These are phyloP conservation scores for Exophiala oligosperma DNA, from an alignment of 2,329 filamentous ascomycete genomes.

Conservation along the genomic window DNA sequence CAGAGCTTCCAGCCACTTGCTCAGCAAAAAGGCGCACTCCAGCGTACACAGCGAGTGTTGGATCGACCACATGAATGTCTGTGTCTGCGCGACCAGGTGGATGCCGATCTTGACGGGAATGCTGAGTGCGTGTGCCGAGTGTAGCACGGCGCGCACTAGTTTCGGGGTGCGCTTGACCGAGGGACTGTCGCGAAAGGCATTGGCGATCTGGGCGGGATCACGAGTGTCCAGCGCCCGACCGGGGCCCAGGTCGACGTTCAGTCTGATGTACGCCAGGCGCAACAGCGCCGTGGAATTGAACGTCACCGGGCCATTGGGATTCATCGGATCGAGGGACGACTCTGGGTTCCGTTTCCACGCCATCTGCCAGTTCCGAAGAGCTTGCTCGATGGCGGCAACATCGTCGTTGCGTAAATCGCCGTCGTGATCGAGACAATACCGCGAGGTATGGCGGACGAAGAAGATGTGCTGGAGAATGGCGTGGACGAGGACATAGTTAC, in stretches of 20 bases:
- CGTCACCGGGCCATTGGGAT: constrained; percentile 58
- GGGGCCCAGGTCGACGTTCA: constrained; percentile 28
- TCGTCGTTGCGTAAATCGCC: constrained; percentile 40
- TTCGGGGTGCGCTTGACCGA: constrained; percentile 58
- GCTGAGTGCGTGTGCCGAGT: constrained; percentile 66
- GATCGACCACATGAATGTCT: constrained; percentile 42
- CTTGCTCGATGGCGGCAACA: constrained; percentile 43
- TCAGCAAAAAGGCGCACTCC: constrained; percentile 42
- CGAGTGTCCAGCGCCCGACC: constrained; percentile 59
- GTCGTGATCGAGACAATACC: constrained; percentile 35
- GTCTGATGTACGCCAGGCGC: constrained; percentile 56
- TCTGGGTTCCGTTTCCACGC: constrained; percentile 42
- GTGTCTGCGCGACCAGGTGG: constrained; percentile 40
- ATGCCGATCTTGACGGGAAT: constrained; percentile 48
- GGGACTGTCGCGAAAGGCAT: constrained; percentile 56
- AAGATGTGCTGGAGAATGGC: constrained; percentile 72
- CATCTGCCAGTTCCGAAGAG: constrained; percentile 44
- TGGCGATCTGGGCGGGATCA: constrained; percentile 61
- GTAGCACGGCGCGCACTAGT: constrained; percentile 63
- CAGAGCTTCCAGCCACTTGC: constrained; percentile 41
- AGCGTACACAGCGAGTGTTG: constrained; percentile 42
- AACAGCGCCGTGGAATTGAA: constrained; percentile 66
- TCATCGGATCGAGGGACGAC: constrained; percentile 35
- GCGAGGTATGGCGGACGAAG: constrained; percentile 52
- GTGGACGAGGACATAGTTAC: constrained; percentile 71